These are phyloP conservation scores for Lepidopterella palustris DNA, from an alignment of 495 filamentous ascomycete genomes.

Conservation along the genomic window DNA sequence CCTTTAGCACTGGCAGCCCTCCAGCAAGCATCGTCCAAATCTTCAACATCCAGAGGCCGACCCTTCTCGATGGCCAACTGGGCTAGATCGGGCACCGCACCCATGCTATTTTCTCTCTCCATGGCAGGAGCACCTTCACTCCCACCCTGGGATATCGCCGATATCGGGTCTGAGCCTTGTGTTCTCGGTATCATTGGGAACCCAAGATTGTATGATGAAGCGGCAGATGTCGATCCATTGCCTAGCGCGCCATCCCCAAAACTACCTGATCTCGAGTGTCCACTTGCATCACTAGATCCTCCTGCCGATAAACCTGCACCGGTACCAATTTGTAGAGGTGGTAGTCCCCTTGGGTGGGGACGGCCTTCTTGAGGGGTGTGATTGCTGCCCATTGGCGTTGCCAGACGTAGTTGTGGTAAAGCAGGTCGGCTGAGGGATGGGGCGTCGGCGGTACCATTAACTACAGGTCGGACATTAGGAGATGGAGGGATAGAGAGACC, in stretches of 20 bases:
- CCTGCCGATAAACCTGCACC: slow-evolving; percentile 39
- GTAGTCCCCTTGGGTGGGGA: slow-evolving; percentile 46
- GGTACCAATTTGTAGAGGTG: slow-evolving; percentile 42
- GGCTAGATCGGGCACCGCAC: slow-evolving; percentile 61
- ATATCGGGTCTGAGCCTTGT: slow-evolving; percentile 75
- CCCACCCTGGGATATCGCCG: slow-evolving; percentile 61
- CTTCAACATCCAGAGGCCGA: slow-evolving; percentile 76
- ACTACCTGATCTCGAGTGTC: slow-evolving; percentile 65
- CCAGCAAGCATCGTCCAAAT: slow-evolving; percentile 93
- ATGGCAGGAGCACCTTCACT: slow-evolving; percentile 59
- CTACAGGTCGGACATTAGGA: slow-evolving; percentile 66
- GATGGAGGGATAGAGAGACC: slow-evolving; percentile 84
- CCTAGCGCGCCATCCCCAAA: slow-evolving; percentile 62
- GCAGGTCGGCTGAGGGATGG: slow-evolving; percentile 32
- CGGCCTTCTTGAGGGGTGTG: slow-evolving; percentile 54
- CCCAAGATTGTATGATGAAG: slow-evolving; percentile 62
- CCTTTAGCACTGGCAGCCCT: slow-evolving; percentile 82
- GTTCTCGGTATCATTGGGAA: slow-evolving; percentile 58
- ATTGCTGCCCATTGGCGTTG: slow-evolving; percentile 76
- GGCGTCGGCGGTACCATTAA: slow-evolving; percentile 26
- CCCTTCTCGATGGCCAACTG: slow-evolving; percentile 73
- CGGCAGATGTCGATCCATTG: slow-evolving; percentile 74
- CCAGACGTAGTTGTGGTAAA: slow-evolving; percentile 67
- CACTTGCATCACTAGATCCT: slow-evolving; percentile 65
- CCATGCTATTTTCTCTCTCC: slow-evolving; percentile 68